phyloP scores from a whole-genome alignment of 495 filamentous ascomycete genomes.

The Penicillium waksmanii region DNA sequence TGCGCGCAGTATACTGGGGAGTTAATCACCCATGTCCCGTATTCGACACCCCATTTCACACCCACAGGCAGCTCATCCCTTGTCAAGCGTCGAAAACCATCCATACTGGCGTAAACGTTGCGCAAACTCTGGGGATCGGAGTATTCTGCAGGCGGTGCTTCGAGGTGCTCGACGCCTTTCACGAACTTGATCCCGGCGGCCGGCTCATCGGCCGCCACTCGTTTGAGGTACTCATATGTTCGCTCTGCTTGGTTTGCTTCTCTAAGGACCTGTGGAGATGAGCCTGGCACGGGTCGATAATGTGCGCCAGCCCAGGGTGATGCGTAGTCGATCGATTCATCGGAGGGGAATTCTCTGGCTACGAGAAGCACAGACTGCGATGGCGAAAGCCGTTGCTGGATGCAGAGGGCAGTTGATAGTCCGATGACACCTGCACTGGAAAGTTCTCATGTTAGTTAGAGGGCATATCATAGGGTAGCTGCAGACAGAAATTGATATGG shows the following conservation, averaged over 20 bases:
- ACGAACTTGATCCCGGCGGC: conserved; percentile 56
- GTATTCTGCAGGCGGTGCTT: conserved; percentile 49
- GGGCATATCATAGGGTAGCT: not conserved
- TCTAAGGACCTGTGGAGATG: conserved; percentile 38
- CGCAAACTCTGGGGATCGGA: conserved; percentile 35
- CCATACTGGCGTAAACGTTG: conserved; percentile 36
- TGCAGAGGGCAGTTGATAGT: conserved; percentile 53
- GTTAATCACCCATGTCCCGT: conserved; percentile 62
- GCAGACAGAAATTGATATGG: not conserved
- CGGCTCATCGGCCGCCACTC: conserved; percentile 39
- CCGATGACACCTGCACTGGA: conserved; percentile 62
- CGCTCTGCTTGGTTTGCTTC: conserved; percentile 54
- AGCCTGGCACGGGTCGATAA: conserved; percentile 58
- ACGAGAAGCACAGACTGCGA: conserved; percentile 54
- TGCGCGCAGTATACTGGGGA: conserved; percentile 63
- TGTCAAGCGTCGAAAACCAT: conserved; percentile 48
- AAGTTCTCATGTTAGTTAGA: conserved; percentile 11
- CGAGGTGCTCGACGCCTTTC: conserved; percentile 63
- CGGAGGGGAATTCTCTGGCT: conserved; percentile 58
- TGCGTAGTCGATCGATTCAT: conserved; percentile 61
- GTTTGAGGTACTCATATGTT: conserved; percentile 57
- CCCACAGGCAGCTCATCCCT: conserved; percentile 47
- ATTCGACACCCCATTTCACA: conserved; percentile 59
- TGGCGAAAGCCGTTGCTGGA: conserved; percentile 46
- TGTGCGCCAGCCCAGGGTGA: conserved; percentile 70